phyloP scores from a whole-genome alignment of 78 protist species.

The Bodo saltans region DNA sequence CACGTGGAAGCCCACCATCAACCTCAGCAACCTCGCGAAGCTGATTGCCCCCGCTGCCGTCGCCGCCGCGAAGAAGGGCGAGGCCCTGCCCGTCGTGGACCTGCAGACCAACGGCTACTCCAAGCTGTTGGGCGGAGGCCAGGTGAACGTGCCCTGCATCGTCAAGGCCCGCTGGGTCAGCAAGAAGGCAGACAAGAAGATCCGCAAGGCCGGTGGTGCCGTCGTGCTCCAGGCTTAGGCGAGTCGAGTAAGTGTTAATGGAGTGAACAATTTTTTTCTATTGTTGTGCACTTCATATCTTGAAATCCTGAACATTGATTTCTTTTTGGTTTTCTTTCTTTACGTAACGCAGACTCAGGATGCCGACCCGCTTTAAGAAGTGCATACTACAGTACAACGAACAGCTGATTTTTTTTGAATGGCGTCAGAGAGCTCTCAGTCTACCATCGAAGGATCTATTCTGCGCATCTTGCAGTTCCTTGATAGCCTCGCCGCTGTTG shows the following conservation, averaged over 20 bases:
- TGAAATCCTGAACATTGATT: no score
- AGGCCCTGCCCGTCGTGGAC: conserved; percentile 94
- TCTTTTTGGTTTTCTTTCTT: no score
- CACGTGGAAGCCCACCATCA: conserved; percentile 83
- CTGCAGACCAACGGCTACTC: conserved; percentile 73
- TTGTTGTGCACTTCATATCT: no score
- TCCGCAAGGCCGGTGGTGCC: conserved; percentile 94
- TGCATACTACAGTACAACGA: conserved; percentile 65
- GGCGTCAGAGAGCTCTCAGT: no score
- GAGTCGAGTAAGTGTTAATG: no score
- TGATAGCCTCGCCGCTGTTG: no score
- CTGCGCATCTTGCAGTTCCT: no score
- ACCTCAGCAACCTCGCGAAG: conserved; percentile 90
- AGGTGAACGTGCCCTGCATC: conserved; percentile 92
- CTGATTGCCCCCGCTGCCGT: conserved; percentile 74
- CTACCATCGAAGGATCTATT: no score
- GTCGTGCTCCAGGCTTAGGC: conserved; percentile 88
- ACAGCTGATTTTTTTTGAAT: no score
- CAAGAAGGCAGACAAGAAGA: conserved; percentile 92
- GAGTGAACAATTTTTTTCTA: no score
- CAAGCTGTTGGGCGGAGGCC: conserved; percentile 98
- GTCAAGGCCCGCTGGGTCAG: conserved; percentile 94
- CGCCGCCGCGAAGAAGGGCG: conserved; percentile 33
- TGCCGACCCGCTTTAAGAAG: conserved; percentile 57
- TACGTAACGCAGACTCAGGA: neutral